Conservation (phyloP, 768 basidiomycete genomes). For the Termitomyces sp. region DNA sequence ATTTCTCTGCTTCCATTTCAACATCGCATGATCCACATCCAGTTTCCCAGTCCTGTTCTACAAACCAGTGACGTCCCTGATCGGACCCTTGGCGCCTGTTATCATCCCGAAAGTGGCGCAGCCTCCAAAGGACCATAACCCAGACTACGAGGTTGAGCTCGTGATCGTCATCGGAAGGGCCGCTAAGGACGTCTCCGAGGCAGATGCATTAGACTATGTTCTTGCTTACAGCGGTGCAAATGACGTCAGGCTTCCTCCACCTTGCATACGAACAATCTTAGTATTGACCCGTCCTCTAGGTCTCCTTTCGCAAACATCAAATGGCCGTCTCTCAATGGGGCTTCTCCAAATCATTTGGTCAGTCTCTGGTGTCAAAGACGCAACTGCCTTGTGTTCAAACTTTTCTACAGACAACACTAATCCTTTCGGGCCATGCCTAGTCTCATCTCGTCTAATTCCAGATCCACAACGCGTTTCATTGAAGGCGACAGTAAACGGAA, state of each 20-base stretch:
- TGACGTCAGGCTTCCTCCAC: slow-evolving; percentile 45
- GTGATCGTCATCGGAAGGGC: slow-evolving; percentile 81
- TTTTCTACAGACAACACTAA: slow-evolving; percentile 52
- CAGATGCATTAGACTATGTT: slow-evolving; percentile 81
- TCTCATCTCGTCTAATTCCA: slow-evolving; percentile 58
- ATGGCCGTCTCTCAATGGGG: slow-evolving; percentile 81
- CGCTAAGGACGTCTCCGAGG: slow-evolving; percentile 76
- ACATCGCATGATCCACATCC: neutral
- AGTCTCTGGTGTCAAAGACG: slow-evolving; percentile 13
- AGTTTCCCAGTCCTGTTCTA: slow-evolving; percentile 78
- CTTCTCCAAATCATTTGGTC: slow-evolving; percentile 86
- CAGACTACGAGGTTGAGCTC: slow-evolving; percentile 83
- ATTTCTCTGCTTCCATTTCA: neutral
- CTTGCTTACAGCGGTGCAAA: slow-evolving; percentile 81
- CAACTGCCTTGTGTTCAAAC: neutral
- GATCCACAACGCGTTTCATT: slow-evolving; percentile 66
- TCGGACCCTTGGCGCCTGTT: slow-evolving; percentile 67
- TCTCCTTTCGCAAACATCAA: slow-evolving; percentile 84
- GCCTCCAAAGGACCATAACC: slow-evolving; percentile 64
- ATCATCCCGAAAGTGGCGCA: slow-evolving; percentile 66
- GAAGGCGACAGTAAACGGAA: slow-evolving; percentile 64
- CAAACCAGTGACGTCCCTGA: slow-evolving; percentile 68
- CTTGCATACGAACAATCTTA: neutral
- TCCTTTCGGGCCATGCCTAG: slow-evolving; percentile 81
- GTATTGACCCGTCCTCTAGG: slow-evolving; percentile 31